Evolutionary conservation across 2,329 filamentous ascomycete genomes (phyloP).

Genomic region (Ascochyta fabae): DNA sequence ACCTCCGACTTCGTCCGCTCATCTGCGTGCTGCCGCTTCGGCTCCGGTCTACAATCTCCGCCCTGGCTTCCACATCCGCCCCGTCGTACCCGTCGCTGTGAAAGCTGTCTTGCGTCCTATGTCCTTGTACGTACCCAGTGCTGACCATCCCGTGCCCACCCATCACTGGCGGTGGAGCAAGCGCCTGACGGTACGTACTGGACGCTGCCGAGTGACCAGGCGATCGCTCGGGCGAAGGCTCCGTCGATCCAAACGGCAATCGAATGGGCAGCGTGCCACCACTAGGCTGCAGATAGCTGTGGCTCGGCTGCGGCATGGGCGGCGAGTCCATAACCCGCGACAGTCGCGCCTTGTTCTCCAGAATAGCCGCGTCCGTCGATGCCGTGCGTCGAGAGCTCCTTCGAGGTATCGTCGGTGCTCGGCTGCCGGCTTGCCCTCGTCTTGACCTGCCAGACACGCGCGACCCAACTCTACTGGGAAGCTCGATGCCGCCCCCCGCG

Average conservation of each 20-base stretch:
- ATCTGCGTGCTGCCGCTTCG: slow-evolving; percentile 42
- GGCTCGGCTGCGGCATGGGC: slow-evolving; percentile 19
- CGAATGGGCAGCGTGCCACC: slow-evolving; percentile 35
- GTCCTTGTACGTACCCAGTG: slow-evolving; percentile 49
- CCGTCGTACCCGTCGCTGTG: slow-evolving; percentile 41
- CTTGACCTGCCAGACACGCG: slow-evolving; percentile 56
- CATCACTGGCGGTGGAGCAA: slow-evolving; percentile 28
- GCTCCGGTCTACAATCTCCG: slow-evolving; percentile 48
- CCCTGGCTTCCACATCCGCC: slow-evolving; percentile 42
- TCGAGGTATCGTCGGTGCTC: slow-evolving; percentile 63
- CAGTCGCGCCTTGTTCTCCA: slow-evolving; percentile 32
- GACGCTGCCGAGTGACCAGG: slow-evolving; percentile 45
- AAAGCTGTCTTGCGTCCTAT: slow-evolving; percentile 48
- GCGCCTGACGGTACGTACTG: slow-evolving; percentile 39
- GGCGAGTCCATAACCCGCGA: slow-evolving; percentile 38
- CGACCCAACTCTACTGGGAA: slow-evolving; percentile 69
- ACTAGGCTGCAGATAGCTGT: slow-evolving; percentile 37
- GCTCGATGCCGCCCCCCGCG: slow-evolving; percentile 64
- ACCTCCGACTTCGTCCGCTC: slow-evolving; percentile 30
- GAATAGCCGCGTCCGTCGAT: slow-evolving; percentile 37
- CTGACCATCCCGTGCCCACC: slow-evolving; percentile 37
- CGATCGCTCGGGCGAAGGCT: slow-evolving; percentile 46
- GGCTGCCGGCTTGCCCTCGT: slow-evolving; percentile 29
- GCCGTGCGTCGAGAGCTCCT: slow-evolving; percentile 67
- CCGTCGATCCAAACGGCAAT: slow-evolving; percentile 46